These are phyloP conservation scores for Dendrobium nobile DNA, from an alignment of 106 monocot species.

Conservation along the genomic window DNA sequence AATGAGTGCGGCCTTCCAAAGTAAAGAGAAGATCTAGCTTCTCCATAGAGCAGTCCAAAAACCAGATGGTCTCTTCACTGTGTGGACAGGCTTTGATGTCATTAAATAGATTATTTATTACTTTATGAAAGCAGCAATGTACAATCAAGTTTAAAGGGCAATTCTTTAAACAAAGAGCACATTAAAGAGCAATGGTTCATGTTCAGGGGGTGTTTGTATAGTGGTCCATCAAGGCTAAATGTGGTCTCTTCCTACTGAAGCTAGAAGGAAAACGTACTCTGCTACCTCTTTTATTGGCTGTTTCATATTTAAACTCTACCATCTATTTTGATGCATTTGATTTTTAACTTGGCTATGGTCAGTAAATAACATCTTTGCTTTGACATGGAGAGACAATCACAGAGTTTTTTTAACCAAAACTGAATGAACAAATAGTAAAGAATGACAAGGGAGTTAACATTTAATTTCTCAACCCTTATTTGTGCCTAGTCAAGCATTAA, in stretches of 20 bases:
- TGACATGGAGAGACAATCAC: neutral
- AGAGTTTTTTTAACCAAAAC: no score
- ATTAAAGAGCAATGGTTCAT: neutral
- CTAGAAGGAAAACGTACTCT: neutral
- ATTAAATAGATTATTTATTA: neutral
- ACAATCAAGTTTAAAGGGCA: neutral
- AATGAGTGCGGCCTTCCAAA: constrained; percentile 1
- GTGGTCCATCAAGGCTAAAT: neutral
- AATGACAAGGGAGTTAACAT: no score
- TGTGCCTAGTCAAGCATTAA: no score
- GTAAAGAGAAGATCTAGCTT: neutral
- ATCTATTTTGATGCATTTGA: neutral
- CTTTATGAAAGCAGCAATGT: neutral
- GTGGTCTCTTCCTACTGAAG: neutral
- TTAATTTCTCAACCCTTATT: no score
- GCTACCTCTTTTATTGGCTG: neutral
- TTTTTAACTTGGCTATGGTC: neutral
- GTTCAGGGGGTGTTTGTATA: neutral
- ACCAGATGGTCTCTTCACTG: neutral
- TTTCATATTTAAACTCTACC: neutral
- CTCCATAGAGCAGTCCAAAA: neutral
- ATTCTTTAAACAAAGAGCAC: neutral
- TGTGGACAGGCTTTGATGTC: constrained; percentile 1
- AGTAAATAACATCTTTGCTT: neutral
- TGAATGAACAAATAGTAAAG: no score